Evolutionary conservation across 2,329 filamentous ascomycete genomes (phyloP), one percentile per base, ranked within the genome.

Genomic region (Laburnicola sp.): DNA sequence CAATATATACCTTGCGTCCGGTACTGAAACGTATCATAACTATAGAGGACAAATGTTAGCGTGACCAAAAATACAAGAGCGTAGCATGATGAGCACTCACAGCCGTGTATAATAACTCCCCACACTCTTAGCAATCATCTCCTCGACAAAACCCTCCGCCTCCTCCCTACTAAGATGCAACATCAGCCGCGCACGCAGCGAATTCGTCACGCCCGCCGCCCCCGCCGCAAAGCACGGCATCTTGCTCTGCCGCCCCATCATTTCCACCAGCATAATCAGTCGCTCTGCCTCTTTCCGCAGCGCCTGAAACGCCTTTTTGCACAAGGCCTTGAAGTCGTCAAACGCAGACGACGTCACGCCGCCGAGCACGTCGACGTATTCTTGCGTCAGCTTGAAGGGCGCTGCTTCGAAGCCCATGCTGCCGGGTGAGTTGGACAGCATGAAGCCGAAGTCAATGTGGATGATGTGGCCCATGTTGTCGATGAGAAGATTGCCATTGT

Each of bases 381-480:
- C 89, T 58, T 91, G 84, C 1, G 89, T 92, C 25, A 94, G 78
- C 76, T 94, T 94, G 74, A 94, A 94, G 1, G 89, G 89, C 3
- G 89, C 89, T 10, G 89, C 89, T 74, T 94, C 89, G 63, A 94
- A 94, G 2, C 88, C 89, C 67, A 94, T 89, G 6, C 86, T 88
- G 0, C 89, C 89, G 0, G 89, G 89, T 1, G 88, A 91, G 71
- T 94, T 94, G 40, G 88, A 92, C 30, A 94, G 78, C 88, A 94
- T 93, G 70, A 94, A 94, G 48, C 89, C 89, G 71, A 94, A 94
- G 72, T 94, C 89, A 54, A 94, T 94, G 68, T 94, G 89, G 54
- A 94, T 86, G 50, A 93, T 91, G 68, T 94, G 89, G 7, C 89
- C 89, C 70, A 90, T 86, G 64, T 88, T 91, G 71, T 93, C 89